These are phyloP conservation scores for Phylloporus scabripes DNA, from an alignment of 768 basidiomycete species.

Conservation along the genomic window DNA sequence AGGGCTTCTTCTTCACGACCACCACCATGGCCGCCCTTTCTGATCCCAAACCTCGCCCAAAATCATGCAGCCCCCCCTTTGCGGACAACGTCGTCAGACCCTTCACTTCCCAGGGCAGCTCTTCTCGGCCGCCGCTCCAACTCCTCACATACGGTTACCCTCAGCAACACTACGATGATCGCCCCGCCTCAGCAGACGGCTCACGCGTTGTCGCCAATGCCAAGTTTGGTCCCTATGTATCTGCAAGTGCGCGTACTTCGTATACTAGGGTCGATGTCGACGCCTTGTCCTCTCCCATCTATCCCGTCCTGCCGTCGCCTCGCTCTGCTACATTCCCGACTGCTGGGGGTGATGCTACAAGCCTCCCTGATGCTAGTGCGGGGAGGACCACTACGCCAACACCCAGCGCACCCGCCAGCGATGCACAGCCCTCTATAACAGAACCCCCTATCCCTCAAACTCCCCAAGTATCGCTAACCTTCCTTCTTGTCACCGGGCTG, in stretches of 20 bases:
- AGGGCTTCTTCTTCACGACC: neutral
- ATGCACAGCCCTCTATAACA: constrained; percentile 1
- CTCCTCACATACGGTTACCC: constrained; percentile 8
- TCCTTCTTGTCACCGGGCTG: constrained; percentile 65
- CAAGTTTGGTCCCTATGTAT: constrained; percentile 22
- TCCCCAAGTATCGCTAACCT: constrained; percentile 62
- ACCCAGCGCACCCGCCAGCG: neutral
- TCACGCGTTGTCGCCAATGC: constrained; percentile 5
- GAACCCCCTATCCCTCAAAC: constrained; percentile 44
- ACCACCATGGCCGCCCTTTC: neutral
- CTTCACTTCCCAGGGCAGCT: constrained; percentile 25
- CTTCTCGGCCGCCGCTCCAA: constrained; percentile 7
- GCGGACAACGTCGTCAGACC: constrained; percentile 27
- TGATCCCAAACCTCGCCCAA: constrained; percentile 2
- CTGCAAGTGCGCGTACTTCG: constrained; percentile 48
- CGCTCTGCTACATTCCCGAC: constrained; percentile 1
- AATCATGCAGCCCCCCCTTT: constrained; percentile 17
- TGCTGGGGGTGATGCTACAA: neutral
- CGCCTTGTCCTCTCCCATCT: constrained; percentile 14
- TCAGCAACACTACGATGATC: constrained; percentile 7
- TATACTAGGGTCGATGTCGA: constrained; percentile 47
- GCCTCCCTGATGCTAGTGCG: neutral
- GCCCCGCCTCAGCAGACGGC: constrained; percentile 16
- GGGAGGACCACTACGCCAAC: neutral
- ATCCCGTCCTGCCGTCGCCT: constrained; percentile 23